These are phyloP conservation scores for Monilinia fructicola DNA, from an alignment of 2,329 filamentous ascomycete species.

Conservation along the genomic window DNA sequence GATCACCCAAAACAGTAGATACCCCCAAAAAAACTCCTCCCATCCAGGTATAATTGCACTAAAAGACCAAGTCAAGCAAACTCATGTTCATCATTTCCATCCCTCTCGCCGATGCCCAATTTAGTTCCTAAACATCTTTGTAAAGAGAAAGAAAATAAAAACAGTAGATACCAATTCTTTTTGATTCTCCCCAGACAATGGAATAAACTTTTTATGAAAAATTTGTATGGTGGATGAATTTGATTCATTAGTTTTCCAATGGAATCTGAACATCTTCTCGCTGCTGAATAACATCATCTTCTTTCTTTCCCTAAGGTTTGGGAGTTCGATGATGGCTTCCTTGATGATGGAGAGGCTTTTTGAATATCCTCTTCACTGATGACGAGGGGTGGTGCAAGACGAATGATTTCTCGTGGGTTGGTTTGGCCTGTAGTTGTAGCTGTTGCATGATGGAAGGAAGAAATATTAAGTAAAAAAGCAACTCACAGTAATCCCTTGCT, in stretches of 20 bases:
- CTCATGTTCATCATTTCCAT: slow-evolving; percentile 15
- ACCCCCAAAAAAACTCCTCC: slow-evolving; percentile 8
- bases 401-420: slow-evolving; percentile 98
- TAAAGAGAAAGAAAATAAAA: slow-evolving; percentile 1
- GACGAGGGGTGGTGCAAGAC: slow-evolving; percentile 92
- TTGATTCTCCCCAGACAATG: not conserved
- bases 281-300: slow-evolving; percentile 54
- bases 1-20: slow-evolving; percentile 8
- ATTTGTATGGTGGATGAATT: not conserved
- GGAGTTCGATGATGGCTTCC: slow-evolving; percentile 78
- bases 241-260: slow-evolving; percentile 9
- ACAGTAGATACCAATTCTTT: slow-evolving; percentile 17
- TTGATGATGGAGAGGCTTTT: slow-evolving; percentile 77
- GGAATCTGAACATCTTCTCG: slow-evolving; percentile 61
- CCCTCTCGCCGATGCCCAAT: slow-evolving; percentile 15
- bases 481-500: slow-evolving; percentile 84
- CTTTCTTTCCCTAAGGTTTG: slow-evolving; percentile 58
- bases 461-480: not conserved
- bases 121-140: slow-evolving; percentile 17
- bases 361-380: slow-evolving; percentile 87
- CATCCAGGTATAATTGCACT: slow-evolving; percentile 18
- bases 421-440: slow-evolving; percentile 72
- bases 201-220: not conserved
- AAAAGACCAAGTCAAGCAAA: slow-evolving; percentile 1
- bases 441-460: not conserved